Base-by-base conservation (phyloP, 495 filamentous ascomycete species). In the Neurospora pannonica region DNA sequence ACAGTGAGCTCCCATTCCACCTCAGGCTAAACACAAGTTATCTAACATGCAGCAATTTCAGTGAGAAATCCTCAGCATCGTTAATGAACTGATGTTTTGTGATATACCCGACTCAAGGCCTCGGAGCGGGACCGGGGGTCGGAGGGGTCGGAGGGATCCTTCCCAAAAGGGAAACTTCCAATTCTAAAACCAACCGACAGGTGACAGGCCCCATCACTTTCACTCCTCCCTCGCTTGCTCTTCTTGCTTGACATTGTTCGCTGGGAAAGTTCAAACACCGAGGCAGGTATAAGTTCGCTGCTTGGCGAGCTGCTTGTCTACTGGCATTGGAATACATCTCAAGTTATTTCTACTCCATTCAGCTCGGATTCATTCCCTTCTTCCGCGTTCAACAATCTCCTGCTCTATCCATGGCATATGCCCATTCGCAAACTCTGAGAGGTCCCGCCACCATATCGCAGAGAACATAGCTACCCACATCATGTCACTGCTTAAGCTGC, bases 401-500 rank as follows among this genome's bases (percentile, higher is more conserved):
- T 34, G 0, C 15, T 31, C 1, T 9, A 9, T 6, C 0, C 15
- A 67, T 67, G 0, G 54, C 3, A 67, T 34, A 34, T 1, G 54
- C 15, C 54, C n/a, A 10, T 48, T 48, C 7, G 3, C 42, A 10
- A 21, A 48, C 43, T 48, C 24, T 34, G 17, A 8, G 11, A 62
- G 24, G 54, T 34, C 54, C 24, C 13, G 7, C 54, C 28, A 62
- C 13, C 13, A 34, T 0, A 34, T 62, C 1, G 13, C 24, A 17
- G 54, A 19, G 54, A 19, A 34, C 54, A 28, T 15, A 34, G 1
- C 28, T 34, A 34, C 28, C 15, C 13, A 19, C 54, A 67, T 15
- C 28, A 82, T 83, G 81, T 76, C 78, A 48, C 67, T 80, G 38
- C 39, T 77, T 43, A 48, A 67, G 11, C 77, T 92, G 42, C 90